These are phyloP conservation scores for Mikania micrantha DNA, from an alignment of 129 eudicot species.

Conservation along the genomic window DNA sequence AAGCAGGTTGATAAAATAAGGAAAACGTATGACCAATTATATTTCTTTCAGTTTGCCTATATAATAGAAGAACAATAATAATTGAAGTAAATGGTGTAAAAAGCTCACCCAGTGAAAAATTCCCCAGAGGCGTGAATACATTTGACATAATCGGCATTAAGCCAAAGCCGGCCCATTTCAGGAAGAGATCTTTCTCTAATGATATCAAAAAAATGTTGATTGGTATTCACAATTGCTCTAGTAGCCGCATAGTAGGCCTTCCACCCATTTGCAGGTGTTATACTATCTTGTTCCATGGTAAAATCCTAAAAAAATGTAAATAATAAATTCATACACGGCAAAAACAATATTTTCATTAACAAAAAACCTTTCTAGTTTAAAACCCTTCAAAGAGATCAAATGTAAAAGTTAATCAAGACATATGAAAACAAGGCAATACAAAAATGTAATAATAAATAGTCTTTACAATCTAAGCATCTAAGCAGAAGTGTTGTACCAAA, in stretches of 20 bases:
- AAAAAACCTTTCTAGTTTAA: background rate
- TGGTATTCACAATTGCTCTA: constrained; percentile 70
- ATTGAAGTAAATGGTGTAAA: background rate
- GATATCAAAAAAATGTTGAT: constrained; percentile 65
- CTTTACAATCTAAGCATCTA: background rate
- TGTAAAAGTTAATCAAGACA: background rate
- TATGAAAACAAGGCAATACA: background rate
- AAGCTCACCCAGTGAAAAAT: constrained; percentile 60
- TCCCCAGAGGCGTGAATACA: constrained; percentile 84
- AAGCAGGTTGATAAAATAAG: background rate
- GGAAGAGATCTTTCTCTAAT: constrained; percentile 70
- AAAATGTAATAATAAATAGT: background rate
- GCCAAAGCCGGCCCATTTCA: constrained; percentile 93
- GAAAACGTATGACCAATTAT: background rate
- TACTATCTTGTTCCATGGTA: constrained; percentile 65
- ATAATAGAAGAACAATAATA: background rate
- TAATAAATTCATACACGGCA: background rate
- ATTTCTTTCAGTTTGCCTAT: background rate
- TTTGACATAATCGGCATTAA: constrained; percentile 92
- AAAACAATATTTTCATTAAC: background rate
- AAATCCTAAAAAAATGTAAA: constrained; percentile 52
- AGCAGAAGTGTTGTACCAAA: constrained; percentile 1
- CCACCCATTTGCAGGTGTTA: constrained; percentile 85
- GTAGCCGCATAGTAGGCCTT: constrained; percentile 97
- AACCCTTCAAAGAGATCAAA: background rate